These are phyloP conservation scores for Debaryomyces tyrocola DNA, from an alignment of 805 yeast genomes.

Conservation along the genomic window DNA sequence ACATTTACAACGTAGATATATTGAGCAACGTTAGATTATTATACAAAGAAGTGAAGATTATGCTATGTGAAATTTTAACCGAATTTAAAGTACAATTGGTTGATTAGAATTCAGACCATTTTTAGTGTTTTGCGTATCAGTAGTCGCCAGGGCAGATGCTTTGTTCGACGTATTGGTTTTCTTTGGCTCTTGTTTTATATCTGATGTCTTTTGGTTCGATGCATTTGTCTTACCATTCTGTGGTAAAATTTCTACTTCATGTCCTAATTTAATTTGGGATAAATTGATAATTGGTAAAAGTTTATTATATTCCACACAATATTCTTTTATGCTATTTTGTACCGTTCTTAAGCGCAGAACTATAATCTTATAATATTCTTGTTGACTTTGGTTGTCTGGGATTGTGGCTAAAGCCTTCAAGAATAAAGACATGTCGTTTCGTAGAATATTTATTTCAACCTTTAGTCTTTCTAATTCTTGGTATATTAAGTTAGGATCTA, in stretches of 20 bases:
- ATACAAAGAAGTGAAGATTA: neutral
- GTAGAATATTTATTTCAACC: constrained; percentile 40
- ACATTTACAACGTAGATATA: neutral
- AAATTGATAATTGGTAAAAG: constrained; percentile 51
- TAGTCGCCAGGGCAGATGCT: neutral
- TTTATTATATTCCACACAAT: constrained; percentile 44
- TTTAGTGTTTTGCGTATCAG: neutral
- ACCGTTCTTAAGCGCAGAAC: constrained; percentile 36
- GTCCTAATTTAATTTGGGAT: constrained; percentile 50
- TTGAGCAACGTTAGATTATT: neutral
- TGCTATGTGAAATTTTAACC: neutral
- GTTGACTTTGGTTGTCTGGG: constrained; percentile 29
- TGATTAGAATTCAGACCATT: constrained; percentile 6
- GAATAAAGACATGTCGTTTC: constrained; percentile 42
- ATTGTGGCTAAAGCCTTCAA: constrained; percentile 38
- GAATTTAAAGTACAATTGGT: constrained; percentile 10
- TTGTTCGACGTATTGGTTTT: neutral
- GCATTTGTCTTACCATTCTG: constrained; percentile 3
- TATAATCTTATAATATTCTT: constrained; percentile 38
- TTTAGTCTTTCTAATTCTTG: constrained; percentile 43
- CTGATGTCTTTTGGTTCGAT: neutral
- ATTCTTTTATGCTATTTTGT: constrained; percentile 40
- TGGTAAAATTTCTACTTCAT: constrained; percentile 49
- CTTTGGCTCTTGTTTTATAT: neutral
- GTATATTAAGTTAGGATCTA: constrained; percentile 42